Conservation (phyloP, 352 stramenopile genomes). For the Phytophthora rubi region DNA sequence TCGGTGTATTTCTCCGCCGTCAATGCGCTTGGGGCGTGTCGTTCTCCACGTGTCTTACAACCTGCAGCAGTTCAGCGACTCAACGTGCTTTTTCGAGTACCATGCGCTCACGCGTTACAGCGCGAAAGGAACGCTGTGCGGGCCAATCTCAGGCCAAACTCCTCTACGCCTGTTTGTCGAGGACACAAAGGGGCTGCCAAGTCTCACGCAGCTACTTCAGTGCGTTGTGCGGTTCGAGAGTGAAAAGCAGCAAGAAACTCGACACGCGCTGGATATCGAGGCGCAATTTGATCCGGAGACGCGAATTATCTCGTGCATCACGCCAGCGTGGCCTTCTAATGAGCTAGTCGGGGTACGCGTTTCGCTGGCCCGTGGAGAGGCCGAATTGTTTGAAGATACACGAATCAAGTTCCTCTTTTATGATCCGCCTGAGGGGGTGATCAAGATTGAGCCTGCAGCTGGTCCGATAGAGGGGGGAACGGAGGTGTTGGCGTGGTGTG, state of each 20-base stretch:
- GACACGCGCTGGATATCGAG: conserved; percentile 34
- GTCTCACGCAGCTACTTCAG: conserved; percentile 45
- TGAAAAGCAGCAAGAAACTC: conserved; percentile 24
- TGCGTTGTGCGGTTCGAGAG: conserved; percentile 59
- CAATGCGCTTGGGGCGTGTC: conserved; percentile 41
- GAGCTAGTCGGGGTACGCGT: conserved; percentile 57
- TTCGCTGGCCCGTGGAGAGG: conserved; percentile 28
- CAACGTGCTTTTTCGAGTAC: conserved; percentile 75
- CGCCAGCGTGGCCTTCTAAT: conserved; percentile 63
- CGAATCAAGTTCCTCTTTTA: conserved; percentile 75
- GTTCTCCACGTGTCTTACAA: conserved; percentile 75
- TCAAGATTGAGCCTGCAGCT: conserved; percentile 62
- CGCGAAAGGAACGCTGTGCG: conserved; percentile 56
- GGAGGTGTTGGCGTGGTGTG: conserved; percentile 59
- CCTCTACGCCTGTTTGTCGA: conserved; percentile 52
- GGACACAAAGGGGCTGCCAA: conserved; percentile 47
- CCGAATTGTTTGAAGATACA: conserved; percentile 50
- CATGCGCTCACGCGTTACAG: conserved; percentile 53
- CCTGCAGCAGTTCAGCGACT: conserved; percentile 72
- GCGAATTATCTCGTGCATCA: conserved; percentile 43
- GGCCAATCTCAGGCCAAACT: conserved; percentile 62
- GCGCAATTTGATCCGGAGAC: conserved; percentile 48
- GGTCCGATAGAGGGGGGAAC: conserved; percentile 64
- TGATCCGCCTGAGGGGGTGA: conserved; percentile 67
- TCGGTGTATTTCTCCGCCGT: conserved; percentile 50